These are phyloP conservation scores for Colletotrichum somersetense DNA, from an alignment of 2,329 filamentous ascomycete species.

Conservation along the genomic window DNA sequence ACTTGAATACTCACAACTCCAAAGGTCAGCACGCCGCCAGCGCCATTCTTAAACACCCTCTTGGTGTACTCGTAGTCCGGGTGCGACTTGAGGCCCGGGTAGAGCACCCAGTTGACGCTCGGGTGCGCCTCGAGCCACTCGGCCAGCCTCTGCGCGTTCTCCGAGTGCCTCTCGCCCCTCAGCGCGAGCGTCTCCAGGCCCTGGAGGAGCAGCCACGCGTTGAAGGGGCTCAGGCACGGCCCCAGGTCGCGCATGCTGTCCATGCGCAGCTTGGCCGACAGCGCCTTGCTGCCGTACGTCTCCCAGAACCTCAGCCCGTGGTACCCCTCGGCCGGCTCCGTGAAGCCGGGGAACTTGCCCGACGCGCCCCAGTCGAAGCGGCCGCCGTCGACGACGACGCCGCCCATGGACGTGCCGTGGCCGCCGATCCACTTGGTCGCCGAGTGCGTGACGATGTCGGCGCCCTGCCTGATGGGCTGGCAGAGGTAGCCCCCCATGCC, in stretches of 20 bases:
- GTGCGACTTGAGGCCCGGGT: constrained; percentile 76
- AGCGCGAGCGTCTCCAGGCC: constrained; percentile 78
- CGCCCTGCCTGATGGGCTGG: constrained; percentile 76
- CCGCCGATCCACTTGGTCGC: constrained; percentile 82
- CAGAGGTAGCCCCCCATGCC: constrained; percentile 77
- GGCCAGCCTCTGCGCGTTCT: constrained; percentile 74
- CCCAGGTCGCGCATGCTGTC: constrained; percentile 79
- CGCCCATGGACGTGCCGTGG: constrained; percentile 78
- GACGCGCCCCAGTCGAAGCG: constrained; percentile 80
- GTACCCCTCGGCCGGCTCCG: constrained; percentile 76
- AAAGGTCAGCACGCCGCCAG: constrained; percentile 78
- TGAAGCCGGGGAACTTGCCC: constrained; percentile 77
- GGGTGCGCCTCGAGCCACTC: constrained; percentile 77
- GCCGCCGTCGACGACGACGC: constrained; percentile 75
- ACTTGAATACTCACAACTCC: constrained; percentile 60
- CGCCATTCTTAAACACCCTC: constrained; percentile 77
- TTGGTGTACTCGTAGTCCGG: constrained; percentile 73
- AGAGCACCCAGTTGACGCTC: constrained; percentile 79
- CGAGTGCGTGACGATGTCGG: constrained; percentile 78
- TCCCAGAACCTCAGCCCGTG: constrained; percentile 80
- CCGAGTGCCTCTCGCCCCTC: constrained; percentile 74
- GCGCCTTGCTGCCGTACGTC: constrained; percentile 74
- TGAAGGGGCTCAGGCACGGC: constrained; percentile 76
- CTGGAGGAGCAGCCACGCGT: constrained; percentile 77
- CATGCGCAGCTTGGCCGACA: constrained; percentile 75